These are phyloP conservation scores for Glonium stellatum DNA, from an alignment of 495 filamentous ascomycete genomes.

Conservation along the genomic window DNA sequence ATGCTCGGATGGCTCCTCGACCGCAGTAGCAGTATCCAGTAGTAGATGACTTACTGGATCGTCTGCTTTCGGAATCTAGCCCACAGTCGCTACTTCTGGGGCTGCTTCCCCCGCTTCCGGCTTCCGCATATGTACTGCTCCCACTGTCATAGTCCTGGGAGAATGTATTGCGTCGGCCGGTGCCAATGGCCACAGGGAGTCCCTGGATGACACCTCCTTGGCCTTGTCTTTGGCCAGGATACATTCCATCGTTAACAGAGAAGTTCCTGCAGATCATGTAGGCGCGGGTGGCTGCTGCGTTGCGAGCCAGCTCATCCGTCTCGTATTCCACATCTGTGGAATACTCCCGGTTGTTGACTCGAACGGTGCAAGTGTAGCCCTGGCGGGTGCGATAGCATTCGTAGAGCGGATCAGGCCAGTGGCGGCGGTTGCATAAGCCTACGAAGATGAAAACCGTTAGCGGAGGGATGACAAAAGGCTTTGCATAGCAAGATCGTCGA, in stretches of 20 bases:
- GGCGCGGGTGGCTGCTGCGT: conserved; percentile 92
- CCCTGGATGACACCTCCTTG: conserved; percentile 76
- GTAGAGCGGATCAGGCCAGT: conserved; percentile 90
- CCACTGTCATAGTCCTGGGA: conserved; percentile 43
- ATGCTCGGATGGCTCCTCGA: conserved; percentile 25
- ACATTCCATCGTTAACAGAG: conserved; percentile 95
- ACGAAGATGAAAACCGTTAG: conserved; percentile 31
- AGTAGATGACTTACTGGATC: conserved; percentile 26
- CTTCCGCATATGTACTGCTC: conserved; percentile 24
- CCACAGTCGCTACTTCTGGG: conserved; percentile 45
- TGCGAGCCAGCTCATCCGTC: conserved; percentile 73
- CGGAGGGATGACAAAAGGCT: not conserved
- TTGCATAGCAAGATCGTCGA: not conserved
- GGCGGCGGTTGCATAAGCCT: conserved; percentile 95
- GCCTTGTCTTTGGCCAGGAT: conserved; percentile 59
- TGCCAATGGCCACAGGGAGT: conserved; percentile 66
- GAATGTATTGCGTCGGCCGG: conserved; percentile 45
- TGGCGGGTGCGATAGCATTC: conserved; percentile 63
- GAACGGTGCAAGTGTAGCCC: conserved; percentile 83
- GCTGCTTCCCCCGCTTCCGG: conserved; percentile 51
- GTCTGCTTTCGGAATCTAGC: conserved; percentile 29
- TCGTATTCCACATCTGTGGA: conserved; percentile 80
- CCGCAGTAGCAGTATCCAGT: conserved; percentile 27
- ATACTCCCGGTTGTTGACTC: conserved; percentile 96
- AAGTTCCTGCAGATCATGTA: conserved; percentile 99